Evolutionary conservation across 2,329 filamentous ascomycete genomes (phyloP), one percentile per base, ranked within the genome.

Genomic region (Aureobasidium sp.): DNA sequence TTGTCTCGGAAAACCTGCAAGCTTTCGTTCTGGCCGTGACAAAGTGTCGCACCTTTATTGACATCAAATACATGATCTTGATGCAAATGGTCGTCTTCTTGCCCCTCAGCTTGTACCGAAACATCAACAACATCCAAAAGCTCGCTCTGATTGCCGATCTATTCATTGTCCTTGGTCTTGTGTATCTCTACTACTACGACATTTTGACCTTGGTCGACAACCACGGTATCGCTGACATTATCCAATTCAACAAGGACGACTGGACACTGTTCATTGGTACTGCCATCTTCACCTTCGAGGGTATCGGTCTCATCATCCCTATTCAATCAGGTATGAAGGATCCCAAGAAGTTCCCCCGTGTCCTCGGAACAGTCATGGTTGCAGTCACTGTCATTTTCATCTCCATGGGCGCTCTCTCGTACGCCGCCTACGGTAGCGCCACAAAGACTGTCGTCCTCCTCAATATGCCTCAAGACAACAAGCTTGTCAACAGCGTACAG

Each of bases 201-300:
- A 86, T 98, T 69, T 83, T 92, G 71, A 98, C 95, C 2, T 90
- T 99, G 60, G 89, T 89, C 69, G 84, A 82, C 55, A 85, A 93
- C 63, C 82, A 87, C 65, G 94, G 94, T 16, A 81, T 97, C 29
- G 87, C 94, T 7, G 96, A 99, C 76, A 95, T 98, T 74, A 88
- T 92, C 71, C 87, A 92, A 74, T 98, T 99, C 86, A 99, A 99
- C 82, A 80, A 91, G 47, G 89, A 92, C 67, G 91, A 94, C 77
- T 99, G 97, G 96, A 97, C 96, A 0, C 87, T 99, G 6, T 98
- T 99, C 78, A 99, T 99, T 73, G 97, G 96, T 68, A 99, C 97
- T 0, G 96, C 97, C 33, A 98, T 99, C 77, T 99, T 99, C 82
- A 98, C 96, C 0, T 99, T 98, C 75, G 96, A 99, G 77, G 96